A percentile compares a stretch with the other conserved stretches of the same genome.
phyloP scores from a whole-genome alignment of 306 rosid genomes.

The Pachyrhizus erosus region DNA sequence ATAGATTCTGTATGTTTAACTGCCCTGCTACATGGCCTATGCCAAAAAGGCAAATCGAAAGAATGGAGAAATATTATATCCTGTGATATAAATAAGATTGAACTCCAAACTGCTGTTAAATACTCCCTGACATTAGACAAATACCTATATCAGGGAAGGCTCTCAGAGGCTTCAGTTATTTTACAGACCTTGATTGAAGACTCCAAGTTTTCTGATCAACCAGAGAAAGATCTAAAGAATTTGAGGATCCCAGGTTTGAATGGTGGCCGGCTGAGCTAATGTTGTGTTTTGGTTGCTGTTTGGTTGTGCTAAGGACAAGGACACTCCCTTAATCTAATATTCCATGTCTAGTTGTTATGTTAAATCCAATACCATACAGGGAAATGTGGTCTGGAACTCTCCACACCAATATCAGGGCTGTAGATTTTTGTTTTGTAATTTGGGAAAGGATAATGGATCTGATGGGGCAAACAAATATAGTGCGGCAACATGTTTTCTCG shows the following conservation, averaged over 20 bases:
- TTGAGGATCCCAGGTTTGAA: no score
- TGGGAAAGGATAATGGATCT: background rate
- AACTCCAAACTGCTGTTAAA: slow-evolving; percentile 62
- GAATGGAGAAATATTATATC: slow-evolving; percentile 71
- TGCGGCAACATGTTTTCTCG: background rate
- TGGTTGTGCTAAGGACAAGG: no score
- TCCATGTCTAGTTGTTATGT: no score
- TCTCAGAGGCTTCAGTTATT: slow-evolving; percentile 66
- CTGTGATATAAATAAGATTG: slow-evolving; percentile 51
- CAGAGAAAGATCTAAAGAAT: background rate
- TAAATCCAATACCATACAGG: no score
- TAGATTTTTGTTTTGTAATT: background rate
- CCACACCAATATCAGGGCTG: no score
- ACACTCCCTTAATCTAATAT: no score
- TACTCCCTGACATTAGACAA: slow-evolving; percentile 69
- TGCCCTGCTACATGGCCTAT: slow-evolving; percentile 74
- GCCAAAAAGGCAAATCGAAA: slow-evolving; percentile 64
- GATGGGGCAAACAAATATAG: background rate
- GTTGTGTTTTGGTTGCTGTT: no score
- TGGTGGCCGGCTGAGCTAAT: no score
- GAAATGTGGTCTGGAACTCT: no score
- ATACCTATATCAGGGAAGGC: slow-evolving; percentile 55
- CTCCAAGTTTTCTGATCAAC: slow-evolving; percentile 46
- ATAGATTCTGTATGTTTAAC: slow-evolving; percentile 65
- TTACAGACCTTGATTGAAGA: slow-evolving; percentile 66